Conservation (phyloP, 106 monocot genomes). For the Narthecium ossifragum region DNA sequence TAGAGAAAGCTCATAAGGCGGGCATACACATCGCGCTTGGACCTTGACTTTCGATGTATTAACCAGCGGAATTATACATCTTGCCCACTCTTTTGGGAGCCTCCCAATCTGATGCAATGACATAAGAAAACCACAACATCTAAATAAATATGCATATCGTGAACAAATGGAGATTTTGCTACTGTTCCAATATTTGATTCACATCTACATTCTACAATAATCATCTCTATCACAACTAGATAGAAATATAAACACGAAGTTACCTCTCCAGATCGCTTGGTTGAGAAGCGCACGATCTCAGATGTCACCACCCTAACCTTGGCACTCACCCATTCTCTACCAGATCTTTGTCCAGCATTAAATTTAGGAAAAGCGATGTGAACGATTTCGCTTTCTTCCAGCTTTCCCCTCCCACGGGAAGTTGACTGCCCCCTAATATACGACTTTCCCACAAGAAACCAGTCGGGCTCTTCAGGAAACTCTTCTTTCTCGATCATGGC, state of each 20-base stretch:
- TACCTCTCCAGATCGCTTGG: constrained; percentile 78
- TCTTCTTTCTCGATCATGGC: constrained; percentile 33
- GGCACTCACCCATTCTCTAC: constrained; percentile 27
- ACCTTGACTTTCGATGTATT: constrained; percentile 66
- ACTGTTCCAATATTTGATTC: too few species aligned
- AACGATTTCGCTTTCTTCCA: constrained; percentile 55
- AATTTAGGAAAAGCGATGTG: constrained; percentile 55
- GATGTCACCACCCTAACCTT: constrained; percentile 43
- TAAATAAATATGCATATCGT: too few species aligned
- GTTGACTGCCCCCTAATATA: constrained; percentile 62
- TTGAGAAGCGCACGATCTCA: constrained; percentile 78
- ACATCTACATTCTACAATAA: too few species aligned
- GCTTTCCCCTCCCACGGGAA: constrained; percentile 35
- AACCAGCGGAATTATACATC: constrained; percentile 69
- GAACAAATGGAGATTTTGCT: too few species aligned
- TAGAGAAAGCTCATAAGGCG: constrained; percentile 41
- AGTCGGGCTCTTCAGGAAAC: constrained; percentile 59
- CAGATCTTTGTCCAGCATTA: constrained; percentile 13
- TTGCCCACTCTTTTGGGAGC: constrained; percentile 65
- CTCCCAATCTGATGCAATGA: constrained; percentile 48
- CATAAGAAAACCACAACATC: neutral
- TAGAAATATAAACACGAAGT: too few species aligned
- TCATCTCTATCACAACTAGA: too few species aligned
- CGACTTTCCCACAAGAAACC: constrained; percentile 67
- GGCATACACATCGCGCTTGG: constrained; percentile 30